Evolutionary conservation across 495 filamentous ascomycete species (phyloP).

Genomic region (Penicillium taxi): DNA sequence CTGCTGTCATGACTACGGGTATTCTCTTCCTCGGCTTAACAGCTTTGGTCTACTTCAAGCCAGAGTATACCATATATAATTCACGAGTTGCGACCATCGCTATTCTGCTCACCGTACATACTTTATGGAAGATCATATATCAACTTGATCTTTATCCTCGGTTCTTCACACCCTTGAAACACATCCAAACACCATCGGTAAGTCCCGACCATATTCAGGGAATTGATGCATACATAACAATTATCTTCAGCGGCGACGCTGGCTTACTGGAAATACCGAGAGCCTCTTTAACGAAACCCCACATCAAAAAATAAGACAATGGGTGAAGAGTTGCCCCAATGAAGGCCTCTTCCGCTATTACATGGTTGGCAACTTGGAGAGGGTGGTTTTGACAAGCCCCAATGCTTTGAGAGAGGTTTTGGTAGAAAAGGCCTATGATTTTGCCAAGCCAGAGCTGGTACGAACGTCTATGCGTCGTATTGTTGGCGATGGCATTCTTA

Average conservation of each 20-base stretch:
- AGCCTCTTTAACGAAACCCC: conserved; percentile 33
- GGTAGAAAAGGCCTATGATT: conserved; percentile 66
- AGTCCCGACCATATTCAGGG: conserved; percentile 13
- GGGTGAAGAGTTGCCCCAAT: conserved; percentile 64
- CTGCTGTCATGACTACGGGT: no score
- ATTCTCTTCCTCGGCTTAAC: conserved; percentile 21
- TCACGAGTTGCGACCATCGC: conserved; percentile 22
- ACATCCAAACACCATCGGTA: conserved; percentile 54
- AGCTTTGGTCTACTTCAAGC: conserved; percentile 19
- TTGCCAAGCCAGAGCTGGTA: conserved; percentile 59
- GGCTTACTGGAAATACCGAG: conserved; percentile 27
- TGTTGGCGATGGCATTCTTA: conserved; percentile 66
- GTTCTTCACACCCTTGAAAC: conserved; percentile 60
- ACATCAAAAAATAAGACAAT: conserved; percentile 50
- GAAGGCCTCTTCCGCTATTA: conserved; percentile 73
- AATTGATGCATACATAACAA: neutral
- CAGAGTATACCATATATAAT: conserved; percentile 24
- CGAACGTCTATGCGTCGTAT: conserved; percentile 51
- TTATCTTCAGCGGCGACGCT: conserved; percentile 24
- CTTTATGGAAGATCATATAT: conserved; percentile 36
- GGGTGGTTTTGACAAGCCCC: conserved; percentile 56
- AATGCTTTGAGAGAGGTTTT: conserved; percentile 60
- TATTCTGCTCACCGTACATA: conserved; percentile 17
- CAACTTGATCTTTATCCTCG: conserved; percentile 58
- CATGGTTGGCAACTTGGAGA: conserved; percentile 57